phyloP scores from a whole-genome alignment of 768 basidiomycete species.

The Mycena belliarum region DNA sequence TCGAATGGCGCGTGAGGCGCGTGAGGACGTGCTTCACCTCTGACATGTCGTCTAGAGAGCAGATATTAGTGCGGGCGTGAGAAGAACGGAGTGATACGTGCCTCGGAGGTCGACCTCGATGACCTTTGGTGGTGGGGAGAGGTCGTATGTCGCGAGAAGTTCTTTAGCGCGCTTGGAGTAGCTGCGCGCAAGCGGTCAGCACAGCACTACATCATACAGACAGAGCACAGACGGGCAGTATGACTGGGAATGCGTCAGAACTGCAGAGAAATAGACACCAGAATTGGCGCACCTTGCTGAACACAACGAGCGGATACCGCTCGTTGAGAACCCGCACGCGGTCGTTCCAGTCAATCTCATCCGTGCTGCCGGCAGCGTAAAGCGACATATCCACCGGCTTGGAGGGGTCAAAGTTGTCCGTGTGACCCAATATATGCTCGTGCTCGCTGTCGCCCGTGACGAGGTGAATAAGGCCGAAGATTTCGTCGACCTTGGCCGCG shows the following conservation, averaged over 20 bases:
- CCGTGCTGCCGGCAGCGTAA: conserved; percentile 51
- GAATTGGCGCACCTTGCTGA: conserved; percentile 72
- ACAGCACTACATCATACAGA: not conserved
- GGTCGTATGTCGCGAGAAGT: conserved; percentile 60
- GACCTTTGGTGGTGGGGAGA: conserved; percentile 64
- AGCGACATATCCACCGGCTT: conserved; percentile 50
- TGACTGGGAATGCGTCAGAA: conserved; percentile 41
- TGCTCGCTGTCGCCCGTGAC: conserved; percentile 50
- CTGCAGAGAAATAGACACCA: not conserved
- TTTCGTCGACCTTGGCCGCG: conserved; percentile 48
- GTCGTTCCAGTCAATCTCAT: conserved; percentile 43
- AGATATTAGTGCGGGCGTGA: not conserved
- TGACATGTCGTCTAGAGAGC: conserved; percentile 53
- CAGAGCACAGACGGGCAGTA: conserved; percentile 70
- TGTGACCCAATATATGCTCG: conserved; percentile 41
- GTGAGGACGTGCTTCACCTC: conserved; percentile 66
- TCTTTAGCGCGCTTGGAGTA: conserved; percentile 62
- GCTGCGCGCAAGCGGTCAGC: conserved; percentile 31
- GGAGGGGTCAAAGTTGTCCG: conserved; percentile 45
- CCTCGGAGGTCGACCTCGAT: conserved; percentile 78
- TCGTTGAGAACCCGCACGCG: conserved; percentile 44
- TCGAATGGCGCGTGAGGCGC: conserved; percentile 64
- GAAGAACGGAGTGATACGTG: conserved; percentile 27
- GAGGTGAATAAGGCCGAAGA: conserved; percentile 71
- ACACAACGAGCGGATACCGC: conserved; percentile 68